Percentiles rank a stretch among this genome's conserved stretches.
Conservation (phyloP, 129 eudicot genomes). For the Centaurea solstitialis region DNA sequence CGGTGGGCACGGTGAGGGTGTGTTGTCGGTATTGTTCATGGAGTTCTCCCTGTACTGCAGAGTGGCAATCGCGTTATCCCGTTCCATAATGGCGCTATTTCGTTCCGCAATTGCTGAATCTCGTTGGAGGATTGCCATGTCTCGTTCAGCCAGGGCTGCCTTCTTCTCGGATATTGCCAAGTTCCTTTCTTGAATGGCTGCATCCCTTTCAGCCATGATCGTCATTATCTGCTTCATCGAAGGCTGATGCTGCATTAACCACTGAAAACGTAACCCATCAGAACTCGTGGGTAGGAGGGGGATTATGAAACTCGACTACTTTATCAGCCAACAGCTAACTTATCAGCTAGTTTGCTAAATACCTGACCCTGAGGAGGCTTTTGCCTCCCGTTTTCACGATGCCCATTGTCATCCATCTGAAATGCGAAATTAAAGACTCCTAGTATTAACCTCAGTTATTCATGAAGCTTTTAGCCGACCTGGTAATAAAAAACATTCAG, state of each 20-base stretch:
- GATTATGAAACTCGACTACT: no score
- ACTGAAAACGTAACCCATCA: constrained; percentile 32
- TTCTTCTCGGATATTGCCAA: constrained; percentile 89
- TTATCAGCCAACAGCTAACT: not conserved
- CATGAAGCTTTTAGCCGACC: no score
- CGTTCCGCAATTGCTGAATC: constrained; percentile 88
- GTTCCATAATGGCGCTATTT: constrained; percentile 79
- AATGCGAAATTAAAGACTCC: no score
- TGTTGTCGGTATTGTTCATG: constrained; percentile 37
- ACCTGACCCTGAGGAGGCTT: not conserved
- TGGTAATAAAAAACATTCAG: no score
- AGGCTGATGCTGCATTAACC: constrained; percentile 98
- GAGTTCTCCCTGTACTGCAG: constrained; percentile 82
- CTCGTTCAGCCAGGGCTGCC: constrained; percentile 83
- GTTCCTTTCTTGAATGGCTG: constrained; percentile 90
- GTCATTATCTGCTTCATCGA: constrained; percentile 99
- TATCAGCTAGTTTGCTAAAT: not conserved
- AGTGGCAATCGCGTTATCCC: constrained; percentile 85
- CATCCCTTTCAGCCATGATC: constrained; percentile 94
- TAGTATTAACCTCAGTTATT: no score
- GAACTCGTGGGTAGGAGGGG: not conserved
- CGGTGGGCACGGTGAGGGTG: constrained; percentile 66
- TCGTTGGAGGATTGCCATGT: constrained; percentile 91
- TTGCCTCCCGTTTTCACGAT: no score
- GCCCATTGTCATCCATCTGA: no score